Percentiles rank a stretch among this genome's conserved stretches.
These are phyloP conservation scores for Populus hybrid DNA, from an alignment of 441 rosid species.

Conservation along the genomic window DNA sequence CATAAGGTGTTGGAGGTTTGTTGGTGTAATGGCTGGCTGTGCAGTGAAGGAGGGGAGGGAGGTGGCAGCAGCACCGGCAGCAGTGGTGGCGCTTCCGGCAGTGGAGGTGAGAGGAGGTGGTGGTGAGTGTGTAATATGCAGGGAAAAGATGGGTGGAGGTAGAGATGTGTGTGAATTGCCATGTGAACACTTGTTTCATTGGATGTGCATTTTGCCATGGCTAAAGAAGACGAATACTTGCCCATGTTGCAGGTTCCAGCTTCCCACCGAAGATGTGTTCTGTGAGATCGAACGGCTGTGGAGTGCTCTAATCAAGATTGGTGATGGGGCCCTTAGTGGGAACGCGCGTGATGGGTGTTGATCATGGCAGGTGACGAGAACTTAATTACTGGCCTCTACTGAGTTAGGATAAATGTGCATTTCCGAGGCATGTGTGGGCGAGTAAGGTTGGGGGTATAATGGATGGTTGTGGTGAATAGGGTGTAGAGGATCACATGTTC, in stretches of 20 bases:
- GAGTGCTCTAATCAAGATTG: slow-evolving; percentile 42
- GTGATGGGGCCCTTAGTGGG: slow-evolving; percentile 13
- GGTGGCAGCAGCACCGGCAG: slow-evolving; percentile 54
- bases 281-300: slow-evolving; percentile 85
- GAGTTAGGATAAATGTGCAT: background rate
- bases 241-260: slow-evolving; percentile 82
- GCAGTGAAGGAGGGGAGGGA: slow-evolving; percentile 41
- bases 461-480: slow-evolving; percentile 14
- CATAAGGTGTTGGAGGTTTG: slow-evolving; percentile 57
- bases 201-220: slow-evolving; percentile 90
- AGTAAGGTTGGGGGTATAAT: background rate
- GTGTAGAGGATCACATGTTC: slow-evolving; percentile 11
- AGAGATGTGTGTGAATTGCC: slow-evolving; percentile 84
- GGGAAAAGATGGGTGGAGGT: slow-evolving; percentile 77
- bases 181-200: slow-evolving; percentile 82
- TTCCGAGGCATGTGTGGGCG: background rate
- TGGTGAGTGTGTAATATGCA: slow-evolving; percentile 75
- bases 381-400: background rate
- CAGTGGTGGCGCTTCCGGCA: slow-evolving; percentile 60
- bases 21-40: slow-evolving; percentile 40
- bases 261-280: slow-evolving; percentile 72
- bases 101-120: slow-evolving; percentile 39
- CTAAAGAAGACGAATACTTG: slow-evolving; percentile 73
- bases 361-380: slow-evolving; percentile 18
- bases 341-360: background rate